Evolutionary conservation across 495 filamentous ascomycete species (phyloP).

Genomic region (Lindgomyces ingoldianus): DNA sequence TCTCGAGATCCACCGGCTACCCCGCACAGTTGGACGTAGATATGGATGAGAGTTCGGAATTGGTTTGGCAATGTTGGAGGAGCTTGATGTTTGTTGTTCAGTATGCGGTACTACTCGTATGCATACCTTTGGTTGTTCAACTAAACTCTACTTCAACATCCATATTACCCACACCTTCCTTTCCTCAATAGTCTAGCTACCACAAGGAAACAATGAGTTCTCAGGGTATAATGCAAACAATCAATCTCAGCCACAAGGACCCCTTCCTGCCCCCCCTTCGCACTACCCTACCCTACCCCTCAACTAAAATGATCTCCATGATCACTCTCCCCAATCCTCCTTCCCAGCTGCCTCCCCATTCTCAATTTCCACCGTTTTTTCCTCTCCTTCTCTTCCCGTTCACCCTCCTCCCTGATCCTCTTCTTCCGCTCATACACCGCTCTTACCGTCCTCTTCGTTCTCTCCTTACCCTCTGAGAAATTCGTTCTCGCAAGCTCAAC

Average conservation of each 20-base stretch:
- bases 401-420: slow-evolving; percentile 60
- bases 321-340: slow-evolving; percentile 29
- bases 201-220: background rate
- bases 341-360: slow-evolving; percentile 25
- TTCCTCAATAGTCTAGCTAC: too few relatives aligned
- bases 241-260: background rate
- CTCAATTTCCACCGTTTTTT: slow-evolving; percentile 49
- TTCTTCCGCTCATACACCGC: slow-evolving; percentile 94
- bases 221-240: slow-evolving; percentile 10
- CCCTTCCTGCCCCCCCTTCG: background rate
- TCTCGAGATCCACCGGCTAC: too few relatives aligned
- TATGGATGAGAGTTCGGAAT: too few relatives aligned
- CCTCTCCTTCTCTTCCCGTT: slow-evolving; percentile 51
- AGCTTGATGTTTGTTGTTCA: too few relatives aligned
- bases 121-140: too few relatives aligned
- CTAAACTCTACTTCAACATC: too few relatives aligned
- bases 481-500: slow-evolving; percentile 83
- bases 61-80: too few relatives aligned
- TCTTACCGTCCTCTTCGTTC: slow-evolving; percentile 72
- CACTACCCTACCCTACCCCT: too few relatives aligned
- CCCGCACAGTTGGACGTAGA: too few relatives aligned
- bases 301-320: slow-evolving; percentile 43
- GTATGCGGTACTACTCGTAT: too few relatives aligned
- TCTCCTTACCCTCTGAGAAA: slow-evolving; percentile 75
- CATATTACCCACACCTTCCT: too few relatives aligned